Evolutionary conservation across 2,329 filamentous ascomycete genomes (phyloP), one percentile per base, ranked within the genome.

Genomic region (Chrysoporthe austroafricana): DNA sequence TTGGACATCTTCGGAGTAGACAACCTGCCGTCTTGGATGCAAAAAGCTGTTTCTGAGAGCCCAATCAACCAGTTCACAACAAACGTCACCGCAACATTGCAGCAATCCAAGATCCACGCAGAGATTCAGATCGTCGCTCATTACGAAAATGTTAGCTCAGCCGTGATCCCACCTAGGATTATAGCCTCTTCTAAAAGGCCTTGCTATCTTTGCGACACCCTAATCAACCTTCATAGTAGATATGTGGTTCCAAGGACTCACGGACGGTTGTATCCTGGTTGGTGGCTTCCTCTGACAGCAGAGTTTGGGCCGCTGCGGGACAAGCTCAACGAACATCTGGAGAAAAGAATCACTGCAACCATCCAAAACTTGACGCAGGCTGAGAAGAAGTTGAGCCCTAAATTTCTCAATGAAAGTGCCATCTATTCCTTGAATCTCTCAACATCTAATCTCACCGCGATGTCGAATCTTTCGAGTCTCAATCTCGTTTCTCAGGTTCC

Each of bases 161-260:
- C 68, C 0, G 63, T 66, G 0, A 69, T 72, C 13, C 75, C 72
- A 42, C 81, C 82, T 9, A 77, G 82, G 21, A 77, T 83, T 3
- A 80, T 86, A 6, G 79, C 79, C 64, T 82, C 83, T 3, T 82
- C 79, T 74, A 86, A 86, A 66, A 79, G 82, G 63, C 80, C 84
- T 1, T 86, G 84, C 70, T 85, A 81, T 71, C 76, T 86, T 0
- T 86, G 83, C 72, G 81, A 85, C 62, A 73, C 78, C 7, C 81
- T 85, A 68, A 77, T 86, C n/a, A 63, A 70, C 1, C 70, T 78
- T 16, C 79, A 84, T 67, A 78, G 79, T 2, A 76, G 75, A 52
- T 80, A 82, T 50, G 70, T 80, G 56, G 79, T 78, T 1, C 79
- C 82, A 3, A 75, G 74, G 52, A 79, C 76, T 2, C 82, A 86